Percentiles rank a stretch among this genome's conserved stretches.
phyloP scores from a whole-genome alignment of 2,329 filamentous ascomycete species.

The Ambrosiella beaveri region DNA sequence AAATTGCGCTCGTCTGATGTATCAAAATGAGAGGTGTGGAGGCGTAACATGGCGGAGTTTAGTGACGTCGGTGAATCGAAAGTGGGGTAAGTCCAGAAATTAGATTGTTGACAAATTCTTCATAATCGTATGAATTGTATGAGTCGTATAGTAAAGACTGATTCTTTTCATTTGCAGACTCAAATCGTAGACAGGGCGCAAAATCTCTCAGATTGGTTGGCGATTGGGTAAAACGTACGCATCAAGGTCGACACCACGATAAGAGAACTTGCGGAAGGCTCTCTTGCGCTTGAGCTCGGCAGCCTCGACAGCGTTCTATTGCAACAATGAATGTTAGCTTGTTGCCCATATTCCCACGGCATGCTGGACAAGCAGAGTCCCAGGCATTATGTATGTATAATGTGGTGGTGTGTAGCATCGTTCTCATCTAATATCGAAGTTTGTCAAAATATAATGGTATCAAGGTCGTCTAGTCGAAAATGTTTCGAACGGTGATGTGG shows the following conservation, averaged over 20 bases:
- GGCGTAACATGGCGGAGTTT: background rate
- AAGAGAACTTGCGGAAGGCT: slow-evolving; percentile 99
- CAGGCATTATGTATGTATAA: background rate
- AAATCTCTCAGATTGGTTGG: background rate
- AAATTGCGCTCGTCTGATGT: background rate
- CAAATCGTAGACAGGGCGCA: background rate
- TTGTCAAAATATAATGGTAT: slow-evolving; percentile 5
- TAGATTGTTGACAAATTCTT: background rate
- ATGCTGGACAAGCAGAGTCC: background rate
- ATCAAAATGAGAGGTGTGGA: background rate
- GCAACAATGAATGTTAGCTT: slow-evolving; percentile 12
- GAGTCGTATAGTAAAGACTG: background rate
- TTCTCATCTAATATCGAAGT: slow-evolving; percentile 2
- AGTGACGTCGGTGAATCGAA: background rate
- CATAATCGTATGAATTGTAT: background rate
- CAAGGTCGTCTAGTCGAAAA: slow-evolving; percentile 16
- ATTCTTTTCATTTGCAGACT: background rate
- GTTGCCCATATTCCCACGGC: background rate
- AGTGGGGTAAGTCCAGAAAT: background rate
- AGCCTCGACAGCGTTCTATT: slow-evolving; percentile 88
- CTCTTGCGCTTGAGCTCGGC: slow-evolving; percentile 99
- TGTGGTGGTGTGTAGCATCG: background rate
- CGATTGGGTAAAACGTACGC: slow-evolving; percentile 48
- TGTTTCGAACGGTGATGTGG: slow-evolving; percentile 4
- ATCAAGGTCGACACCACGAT: slow-evolving; percentile 98